phyloP scores from a whole-genome alignment of 2,329 filamentous ascomycete species.

The Calonectria ilicicola region DNA sequence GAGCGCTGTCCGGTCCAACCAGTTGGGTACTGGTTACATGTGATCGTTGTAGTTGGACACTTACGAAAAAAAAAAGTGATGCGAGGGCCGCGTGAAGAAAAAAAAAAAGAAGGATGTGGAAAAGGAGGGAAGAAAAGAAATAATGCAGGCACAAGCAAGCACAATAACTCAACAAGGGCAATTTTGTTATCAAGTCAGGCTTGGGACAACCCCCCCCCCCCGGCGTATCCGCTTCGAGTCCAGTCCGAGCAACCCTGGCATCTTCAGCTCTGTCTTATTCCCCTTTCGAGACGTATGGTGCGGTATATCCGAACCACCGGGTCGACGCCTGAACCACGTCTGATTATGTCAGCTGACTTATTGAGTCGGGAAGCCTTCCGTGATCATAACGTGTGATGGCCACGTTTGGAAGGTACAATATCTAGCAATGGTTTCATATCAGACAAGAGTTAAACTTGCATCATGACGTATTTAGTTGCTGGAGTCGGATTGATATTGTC shows the following conservation, averaged over 20 bases:
- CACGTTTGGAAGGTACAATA: not conserved
- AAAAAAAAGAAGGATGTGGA: too few relatives aligned
- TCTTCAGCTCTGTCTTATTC: not conserved
- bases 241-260: not conserved
- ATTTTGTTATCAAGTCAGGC: not conserved
- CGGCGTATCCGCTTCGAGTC: not conserved
- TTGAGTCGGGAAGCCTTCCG: not conserved
- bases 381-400: not conserved
- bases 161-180: not conserved
- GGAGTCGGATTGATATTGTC: not conserved
- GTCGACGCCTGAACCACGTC: not conserved
- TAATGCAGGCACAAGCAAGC: too few relatives aligned
- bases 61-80: too few relatives aligned
- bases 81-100: too few relatives aligned
- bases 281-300: not conserved
- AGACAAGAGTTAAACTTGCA: not conserved
- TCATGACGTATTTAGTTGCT: not conserved
- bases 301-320: not conserved
- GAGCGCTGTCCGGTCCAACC: not conserved
- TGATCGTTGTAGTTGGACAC: too few relatives aligned
- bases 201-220: not conserved
- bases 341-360: not conserved
- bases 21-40: not conserved
- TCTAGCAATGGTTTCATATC: not conserved
- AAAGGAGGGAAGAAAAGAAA: too few relatives aligned